Conservation (phyloP, 257 asterid genomes). For the Paulownia fortunei region DNA sequence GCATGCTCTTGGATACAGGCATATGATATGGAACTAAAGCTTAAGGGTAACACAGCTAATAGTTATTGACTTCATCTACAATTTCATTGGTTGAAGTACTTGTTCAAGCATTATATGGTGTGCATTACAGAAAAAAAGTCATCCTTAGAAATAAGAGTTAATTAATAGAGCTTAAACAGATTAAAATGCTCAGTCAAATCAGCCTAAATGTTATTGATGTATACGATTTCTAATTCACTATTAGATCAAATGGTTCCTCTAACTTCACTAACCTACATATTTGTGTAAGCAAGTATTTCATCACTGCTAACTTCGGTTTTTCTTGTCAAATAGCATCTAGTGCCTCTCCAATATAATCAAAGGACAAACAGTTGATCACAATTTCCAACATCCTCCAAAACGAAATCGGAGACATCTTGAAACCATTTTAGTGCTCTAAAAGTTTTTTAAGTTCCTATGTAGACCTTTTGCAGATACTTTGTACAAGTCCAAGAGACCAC, state of each 20-base stretch:
- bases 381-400: too few relatives aligned
- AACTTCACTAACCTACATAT: background rate
- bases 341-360: background rate
- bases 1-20: background rate
- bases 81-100: background rate
- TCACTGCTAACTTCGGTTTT: background rate
- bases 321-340: background rate
- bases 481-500: background rate
- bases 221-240: background rate
- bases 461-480: background rate
- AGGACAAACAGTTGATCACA: background rate
- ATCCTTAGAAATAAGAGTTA: background rate
- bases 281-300: background rate
- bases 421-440: background rate
- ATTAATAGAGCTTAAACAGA: background rate
- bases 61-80: background rate
- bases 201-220: background rate
- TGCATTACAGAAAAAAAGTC: background rate
- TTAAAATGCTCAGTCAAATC: background rate
- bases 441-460: background rate
- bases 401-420: too few relatives aligned
- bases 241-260: too few relatives aligned
- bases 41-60: background rate
- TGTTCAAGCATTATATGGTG: background rate
- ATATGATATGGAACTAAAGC: background rate